phyloP scores from a whole-genome alignment of 2,329 filamentous ascomycete species.

The Pseudophaeomoniella oleicola region DNA sequence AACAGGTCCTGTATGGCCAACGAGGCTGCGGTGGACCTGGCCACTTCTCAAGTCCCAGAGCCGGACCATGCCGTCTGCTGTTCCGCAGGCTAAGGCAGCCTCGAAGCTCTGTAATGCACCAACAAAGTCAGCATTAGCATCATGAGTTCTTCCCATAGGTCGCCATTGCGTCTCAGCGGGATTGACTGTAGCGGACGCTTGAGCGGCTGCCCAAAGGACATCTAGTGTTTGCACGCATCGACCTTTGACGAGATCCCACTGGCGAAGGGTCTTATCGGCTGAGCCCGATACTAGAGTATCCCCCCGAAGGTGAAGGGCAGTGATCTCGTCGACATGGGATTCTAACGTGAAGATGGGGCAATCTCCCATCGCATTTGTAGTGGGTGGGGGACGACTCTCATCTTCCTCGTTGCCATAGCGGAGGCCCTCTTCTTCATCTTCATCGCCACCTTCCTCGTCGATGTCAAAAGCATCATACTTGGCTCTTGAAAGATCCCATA shows the following conservation, averaged over 20 bases:
- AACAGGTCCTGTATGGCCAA: conserved; percentile 89
- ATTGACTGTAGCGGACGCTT: conserved; percentile 58
- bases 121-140: conserved; percentile 73
- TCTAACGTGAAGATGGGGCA: conserved; percentile 79
- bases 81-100: conserved; percentile 86
- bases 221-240: conserved; percentile 94
- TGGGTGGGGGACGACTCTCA: conserved; percentile 51
- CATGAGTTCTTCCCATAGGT: conserved; percentile 50
- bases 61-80: conserved; percentile 91
- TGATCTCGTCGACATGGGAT: conserved; percentile 87
- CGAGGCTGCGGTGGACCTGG: conserved; percentile 89
- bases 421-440: conserved; percentile 45
- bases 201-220: conserved; percentile 93
- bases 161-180: conserved; percentile 54
- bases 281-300: conserved; percentile 89
- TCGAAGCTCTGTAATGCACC: conserved; percentile 93
- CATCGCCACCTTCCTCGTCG: conserved; percentile 30
- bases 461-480: conserved; percentile 59
- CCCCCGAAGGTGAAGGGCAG: conserved; percentile 78
- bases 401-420: conserved; percentile 61
- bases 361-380: conserved; percentile 66
- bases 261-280: conserved; percentile 88
- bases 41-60: conserved; percentile 94
- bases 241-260: conserved; percentile 97
- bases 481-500: conserved; percentile 89